phyloP scores from a whole-genome alignment of 208 protist genomes.

The Trypanosoma avium region DNA sequence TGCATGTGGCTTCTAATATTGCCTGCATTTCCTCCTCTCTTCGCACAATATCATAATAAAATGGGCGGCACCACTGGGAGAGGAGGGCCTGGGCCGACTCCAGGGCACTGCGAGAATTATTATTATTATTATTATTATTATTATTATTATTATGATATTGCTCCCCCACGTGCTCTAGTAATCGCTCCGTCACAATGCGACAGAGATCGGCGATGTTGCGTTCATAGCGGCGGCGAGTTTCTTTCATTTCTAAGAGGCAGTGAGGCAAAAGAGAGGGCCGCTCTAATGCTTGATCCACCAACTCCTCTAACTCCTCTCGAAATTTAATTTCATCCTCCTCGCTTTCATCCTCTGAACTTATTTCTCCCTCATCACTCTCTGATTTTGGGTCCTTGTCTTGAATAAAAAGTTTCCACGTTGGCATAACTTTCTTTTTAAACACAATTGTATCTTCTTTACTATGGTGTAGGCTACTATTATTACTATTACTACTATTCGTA shows the following conservation, averaged over 20 bases:
- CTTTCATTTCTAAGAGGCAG: constrained; percentile 64
- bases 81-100: constrained; percentile 44
- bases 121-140: too few relatives aligned
- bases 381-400: too few relatives aligned
- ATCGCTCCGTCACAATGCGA: constrained; percentile 69
- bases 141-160: too few relatives aligned
- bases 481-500: neutral
- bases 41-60: constrained; percentile 56
- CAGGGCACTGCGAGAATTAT: too few relatives aligned
- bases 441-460: neutral
- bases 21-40: constrained; percentile 66
- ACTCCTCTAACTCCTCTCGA: constrained; percentile 29
- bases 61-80: constrained; percentile 62
- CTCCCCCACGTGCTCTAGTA: constrained; percentile 55
- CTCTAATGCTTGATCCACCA: constrained; percentile 45
- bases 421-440: too few relatives aligned
- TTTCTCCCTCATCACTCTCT: neutral
- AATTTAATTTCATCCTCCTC: constrained; percentile 42
- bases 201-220: constrained; percentile 57
- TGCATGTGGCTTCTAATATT: constrained; percentile 65
- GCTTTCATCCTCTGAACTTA: constrained; percentile 11
- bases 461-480: constrained; percentile 6
- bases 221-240: constrained; percentile 47
- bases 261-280: constrained; percentile 50
- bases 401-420: constrained; percentile 62